These are phyloP conservation scores for Cercis canadensis DNA, from an alignment of 306 rosid genomes.

Conservation along the genomic window DNA sequence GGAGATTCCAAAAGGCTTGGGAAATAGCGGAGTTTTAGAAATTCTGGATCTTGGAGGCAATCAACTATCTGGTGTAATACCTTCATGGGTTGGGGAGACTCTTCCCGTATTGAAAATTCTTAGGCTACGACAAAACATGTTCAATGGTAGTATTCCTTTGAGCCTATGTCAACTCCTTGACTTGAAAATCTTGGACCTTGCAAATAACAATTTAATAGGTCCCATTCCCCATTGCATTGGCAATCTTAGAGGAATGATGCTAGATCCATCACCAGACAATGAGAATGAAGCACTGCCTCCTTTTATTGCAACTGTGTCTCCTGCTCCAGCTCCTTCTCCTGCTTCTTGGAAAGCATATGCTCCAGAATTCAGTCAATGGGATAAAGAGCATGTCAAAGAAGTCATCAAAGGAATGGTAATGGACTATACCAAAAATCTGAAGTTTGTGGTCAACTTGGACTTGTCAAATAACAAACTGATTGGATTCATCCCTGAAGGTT, in stretches of 20 bases:
- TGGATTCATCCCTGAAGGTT: not conserved
- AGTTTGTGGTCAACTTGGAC: not conserved
- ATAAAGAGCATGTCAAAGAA: not conserved
- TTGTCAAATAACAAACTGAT: not conserved
- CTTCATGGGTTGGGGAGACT: not conserved
- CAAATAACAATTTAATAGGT: not conserved
- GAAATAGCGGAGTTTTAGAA: not conserved
- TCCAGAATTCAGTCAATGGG: too few relatives aligned
- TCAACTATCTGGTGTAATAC: not conserved
- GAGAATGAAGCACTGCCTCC: too few relatives aligned
- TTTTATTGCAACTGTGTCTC: too few relatives aligned
- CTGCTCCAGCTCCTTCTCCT: too few relatives aligned
- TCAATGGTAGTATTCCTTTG: slow-evolving; percentile 23
- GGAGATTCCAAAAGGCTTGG: not conserved
- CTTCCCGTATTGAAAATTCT: slow-evolving; percentile 8
- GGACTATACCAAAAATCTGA: not conserved
- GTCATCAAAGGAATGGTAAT: not conserved
- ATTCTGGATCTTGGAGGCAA: not conserved
- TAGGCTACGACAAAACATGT: not conserved
- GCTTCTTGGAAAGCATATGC: too few relatives aligned
- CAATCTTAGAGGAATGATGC: not conserved
- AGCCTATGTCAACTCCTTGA: not conserved
- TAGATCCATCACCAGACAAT: too few relatives aligned
- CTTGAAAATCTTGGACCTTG: slow-evolving; percentile 27
- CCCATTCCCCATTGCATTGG: slow-evolving; percentile 15